Evolutionary conservation across 345 rosid genomes (phyloP).

Genomic region (Arabidopsis suecica): DNA sequence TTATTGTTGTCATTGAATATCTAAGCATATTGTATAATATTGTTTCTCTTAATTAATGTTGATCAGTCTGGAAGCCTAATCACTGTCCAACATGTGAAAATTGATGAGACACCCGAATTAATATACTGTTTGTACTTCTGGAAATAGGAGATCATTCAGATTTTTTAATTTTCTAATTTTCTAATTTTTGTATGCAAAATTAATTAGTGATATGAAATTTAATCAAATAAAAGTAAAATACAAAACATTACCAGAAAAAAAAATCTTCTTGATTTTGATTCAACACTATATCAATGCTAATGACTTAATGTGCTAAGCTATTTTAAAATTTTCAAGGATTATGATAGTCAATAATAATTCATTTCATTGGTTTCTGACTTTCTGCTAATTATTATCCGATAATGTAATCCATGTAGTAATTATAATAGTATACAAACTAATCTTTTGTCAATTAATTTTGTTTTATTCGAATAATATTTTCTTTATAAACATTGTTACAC

Average conservation of each 20-base stretch:
- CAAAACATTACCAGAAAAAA: not conserved
- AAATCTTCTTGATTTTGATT: not conserved
- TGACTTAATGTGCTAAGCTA: not conserved
- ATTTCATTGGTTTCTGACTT: not conserved
- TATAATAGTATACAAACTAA: no score
- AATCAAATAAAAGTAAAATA: not conserved
- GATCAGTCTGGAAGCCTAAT: conserved; percentile 35
- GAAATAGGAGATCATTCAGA: not conserved
- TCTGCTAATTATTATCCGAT: not conserved
- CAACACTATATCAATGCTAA: not conserved
- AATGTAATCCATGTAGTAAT: not conserved
- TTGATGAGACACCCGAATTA: conserved; percentile 3
- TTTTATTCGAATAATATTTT: not conserved
- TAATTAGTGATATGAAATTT: not conserved
- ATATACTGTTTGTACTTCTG: not conserved
- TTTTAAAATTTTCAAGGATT: not conserved
- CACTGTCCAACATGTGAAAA: conserved; percentile 34
- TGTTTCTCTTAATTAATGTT: conserved; percentile 22
- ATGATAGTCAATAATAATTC: not conserved
- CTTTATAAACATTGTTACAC: not conserved
- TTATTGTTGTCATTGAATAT: conserved; percentile 25
- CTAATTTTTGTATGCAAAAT: not conserved
- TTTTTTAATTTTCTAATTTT: not conserved
- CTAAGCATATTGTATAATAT: not conserved
- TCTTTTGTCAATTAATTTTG: not conserved